A percentile compares a stretch with the other conserved stretches of the same genome.
These are phyloP conservation scores for Sporothrix mexicana DNA, from an alignment of 2,329 filamentous ascomycete genomes.

Conservation along the genomic window DNA sequence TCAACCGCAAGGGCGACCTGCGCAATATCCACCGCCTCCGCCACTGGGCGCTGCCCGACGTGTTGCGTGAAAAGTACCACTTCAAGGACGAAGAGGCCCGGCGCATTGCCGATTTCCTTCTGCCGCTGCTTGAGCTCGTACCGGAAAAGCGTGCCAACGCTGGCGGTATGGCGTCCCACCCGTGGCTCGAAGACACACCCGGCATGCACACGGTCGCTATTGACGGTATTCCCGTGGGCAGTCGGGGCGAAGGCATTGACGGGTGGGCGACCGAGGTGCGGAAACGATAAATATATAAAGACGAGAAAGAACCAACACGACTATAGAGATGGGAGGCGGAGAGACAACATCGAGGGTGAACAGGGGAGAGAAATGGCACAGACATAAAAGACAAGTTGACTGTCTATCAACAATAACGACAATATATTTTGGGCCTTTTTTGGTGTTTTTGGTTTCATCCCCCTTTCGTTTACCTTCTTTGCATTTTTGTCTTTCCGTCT, in stretches of 20 bases:
- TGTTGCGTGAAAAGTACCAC: conserved; percentile 95
- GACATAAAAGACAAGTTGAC: not conserved
- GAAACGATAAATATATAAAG: conserved; percentile 62
- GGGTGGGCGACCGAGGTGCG: conserved; percentile 92
- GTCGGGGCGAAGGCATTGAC: conserved; percentile 87
- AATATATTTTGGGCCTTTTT: conserved; percentile 9
- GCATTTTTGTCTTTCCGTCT: not conserved
- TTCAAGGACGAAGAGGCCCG: conserved; percentile 83
- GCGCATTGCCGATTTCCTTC: conserved; percentile 78
- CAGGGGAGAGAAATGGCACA: not conserved
- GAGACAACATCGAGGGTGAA: not conserved
- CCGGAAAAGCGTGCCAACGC: conserved; percentile 92
- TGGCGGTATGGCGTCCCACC: conserved; percentile 88
- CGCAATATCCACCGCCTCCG: conserved; percentile 96
- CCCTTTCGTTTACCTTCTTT: not conserved
- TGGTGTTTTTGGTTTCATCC: not conserved
- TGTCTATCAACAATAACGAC: conserved; percentile 10
- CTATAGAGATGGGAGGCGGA: not conserved
- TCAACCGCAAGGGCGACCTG: conserved; percentile 95
- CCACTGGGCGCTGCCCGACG: conserved; percentile 93
- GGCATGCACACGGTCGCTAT: conserved; percentile 85
- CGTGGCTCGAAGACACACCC: conserved; percentile 81
- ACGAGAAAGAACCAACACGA: not conserved
- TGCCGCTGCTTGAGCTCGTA: conserved; percentile 87
- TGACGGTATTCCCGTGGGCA: conserved; percentile 75